phyloP scores from a whole-genome alignment of 768 basidiomycete species.

The Tylopilus plumbeoviolaceoides region DNA sequence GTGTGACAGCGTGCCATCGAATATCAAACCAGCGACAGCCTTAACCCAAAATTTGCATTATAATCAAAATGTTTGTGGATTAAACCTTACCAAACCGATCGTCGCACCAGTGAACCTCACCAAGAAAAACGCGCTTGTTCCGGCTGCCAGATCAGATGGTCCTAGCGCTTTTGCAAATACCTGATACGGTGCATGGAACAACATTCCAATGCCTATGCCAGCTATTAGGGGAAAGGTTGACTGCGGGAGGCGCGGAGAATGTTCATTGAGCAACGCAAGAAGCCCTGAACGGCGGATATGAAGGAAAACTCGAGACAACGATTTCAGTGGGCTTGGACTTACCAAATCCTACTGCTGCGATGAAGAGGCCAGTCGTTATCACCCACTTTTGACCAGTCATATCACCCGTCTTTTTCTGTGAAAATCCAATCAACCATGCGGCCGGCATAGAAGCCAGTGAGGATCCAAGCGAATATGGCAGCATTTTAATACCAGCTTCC shows the following conservation, averaged over 20 bases:
- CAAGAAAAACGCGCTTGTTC: slow-evolving; percentile 84
- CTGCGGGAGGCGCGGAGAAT: slow-evolving; percentile 44
- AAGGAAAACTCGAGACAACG: not conserved
- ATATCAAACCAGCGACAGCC: slow-evolving; percentile 76
- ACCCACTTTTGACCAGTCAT: slow-evolving; percentile 64
- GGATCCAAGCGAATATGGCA: slow-evolving; percentile 83
- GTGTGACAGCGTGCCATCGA: slow-evolving; percentile 48
- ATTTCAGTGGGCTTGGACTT: slow-evolving; percentile 14
- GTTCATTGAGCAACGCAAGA: slow-evolving; percentile 57
- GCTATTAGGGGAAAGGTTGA: slow-evolving; percentile 62
- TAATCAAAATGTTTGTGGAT: not conserved
- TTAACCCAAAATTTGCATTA: slow-evolving; percentile 30
- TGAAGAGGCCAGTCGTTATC: slow-evolving; percentile 57
- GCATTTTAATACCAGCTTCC: slow-evolving; percentile 66
- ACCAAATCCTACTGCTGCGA: slow-evolving; percentile 76
- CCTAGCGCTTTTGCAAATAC: slow-evolving; percentile 66
- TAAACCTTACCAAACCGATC: slow-evolving; percentile 61
- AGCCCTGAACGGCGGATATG: slow-evolving; percentile 46
- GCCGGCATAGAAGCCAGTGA: slow-evolving; percentile 82
- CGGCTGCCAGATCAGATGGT: slow-evolving; percentile 65
- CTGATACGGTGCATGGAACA: slow-evolving; percentile 84
- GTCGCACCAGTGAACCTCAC: slow-evolving; percentile 86
- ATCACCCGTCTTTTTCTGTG: slow-evolving; percentile 52
- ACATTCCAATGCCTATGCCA: slow-evolving; percentile 76
- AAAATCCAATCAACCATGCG: slow-evolving; percentile 76